Evolutionary conservation across 2,329 filamentous ascomycete species (phyloP).

Genomic region (Trichoderma sp.): DNA sequence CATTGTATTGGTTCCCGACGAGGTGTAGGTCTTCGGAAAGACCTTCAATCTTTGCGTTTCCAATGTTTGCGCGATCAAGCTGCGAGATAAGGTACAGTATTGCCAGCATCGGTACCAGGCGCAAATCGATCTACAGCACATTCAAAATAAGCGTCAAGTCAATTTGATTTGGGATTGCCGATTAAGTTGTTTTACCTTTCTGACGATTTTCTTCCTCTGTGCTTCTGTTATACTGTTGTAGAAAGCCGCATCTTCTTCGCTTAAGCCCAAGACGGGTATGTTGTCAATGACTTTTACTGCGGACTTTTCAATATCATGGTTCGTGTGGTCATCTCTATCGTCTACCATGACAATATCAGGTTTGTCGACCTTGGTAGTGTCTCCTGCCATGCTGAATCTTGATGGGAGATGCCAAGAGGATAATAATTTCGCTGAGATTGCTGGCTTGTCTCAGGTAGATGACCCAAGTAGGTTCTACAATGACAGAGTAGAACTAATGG

Average conservation of each 20-base stretch:
- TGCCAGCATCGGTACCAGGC: not conserved
- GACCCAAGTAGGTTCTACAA: not conserved
- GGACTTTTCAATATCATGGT: not conserved
- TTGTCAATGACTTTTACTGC: not conserved
- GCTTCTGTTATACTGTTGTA: not conserved
- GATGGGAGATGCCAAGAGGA: not conserved
- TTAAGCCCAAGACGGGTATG: not conserved
- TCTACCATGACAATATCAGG: conserved; percentile 1
- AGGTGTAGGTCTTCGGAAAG: conserved; percentile 27
- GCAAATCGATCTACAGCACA: not conserved
- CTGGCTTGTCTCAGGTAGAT: not conserved
- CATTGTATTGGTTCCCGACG: conserved; percentile 26
- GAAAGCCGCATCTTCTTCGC: not conserved
- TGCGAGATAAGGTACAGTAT: conserved; percentile 5
- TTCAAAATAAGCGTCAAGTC: not conserved
- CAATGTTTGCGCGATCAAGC: conserved; percentile 9
- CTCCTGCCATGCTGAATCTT: not conserved
- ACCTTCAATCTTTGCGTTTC: conserved; percentile 30
- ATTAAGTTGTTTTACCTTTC: not conserved
- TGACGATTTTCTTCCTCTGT: not conserved
- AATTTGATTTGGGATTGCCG: accelerated
- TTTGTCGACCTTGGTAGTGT: not conserved
- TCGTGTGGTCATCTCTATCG: not conserved
- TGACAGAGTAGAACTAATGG: not conserved
- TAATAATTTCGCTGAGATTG: not conserved